Conservation (phyloP, 495 filamentous ascomycete genomes). For the Collariella sp. region DNA sequence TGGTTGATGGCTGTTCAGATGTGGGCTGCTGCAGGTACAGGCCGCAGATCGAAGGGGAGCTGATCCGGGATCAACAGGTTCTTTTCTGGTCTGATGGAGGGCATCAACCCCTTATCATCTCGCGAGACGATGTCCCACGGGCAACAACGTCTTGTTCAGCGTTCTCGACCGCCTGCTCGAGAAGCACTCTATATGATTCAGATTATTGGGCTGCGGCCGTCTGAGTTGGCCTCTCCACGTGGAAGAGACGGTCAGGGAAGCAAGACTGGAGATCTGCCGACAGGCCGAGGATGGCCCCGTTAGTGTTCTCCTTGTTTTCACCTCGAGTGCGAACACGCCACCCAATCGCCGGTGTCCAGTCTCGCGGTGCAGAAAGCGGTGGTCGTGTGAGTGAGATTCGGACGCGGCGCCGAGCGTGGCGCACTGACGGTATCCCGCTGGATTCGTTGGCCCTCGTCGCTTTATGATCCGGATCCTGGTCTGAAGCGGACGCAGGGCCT, state of each 20-base stretch:
- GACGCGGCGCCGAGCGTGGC: constrained; percentile 3
- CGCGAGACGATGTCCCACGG: neutral
- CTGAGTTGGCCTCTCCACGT: constrained; percentile 1
- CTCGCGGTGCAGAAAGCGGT: constrained; percentile 4
- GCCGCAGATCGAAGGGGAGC: neutral
- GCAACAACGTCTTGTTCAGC: constrained; percentile 2
- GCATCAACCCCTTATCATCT: constrained; percentile 5
- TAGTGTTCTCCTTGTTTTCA: constrained; percentile 8
- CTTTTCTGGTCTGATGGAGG: constrained; percentile 3
- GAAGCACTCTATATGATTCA: neutral
- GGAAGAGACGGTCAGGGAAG: neutral
- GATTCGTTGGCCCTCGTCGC: constrained; percentile 15
- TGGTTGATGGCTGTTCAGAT: neutral
- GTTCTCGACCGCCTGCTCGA: constrained; percentile 9
- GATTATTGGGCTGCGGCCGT: constrained; percentile 7
- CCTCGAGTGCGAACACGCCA: constrained; percentile 6
- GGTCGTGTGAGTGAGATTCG: constrained; percentile 13
- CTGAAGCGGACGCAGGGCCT: too few species aligned
- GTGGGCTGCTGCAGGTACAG: neutral
- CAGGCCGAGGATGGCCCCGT: neutral
- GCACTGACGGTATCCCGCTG: neutral
- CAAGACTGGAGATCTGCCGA: neutral
- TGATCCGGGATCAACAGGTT: constrained; percentile 3
- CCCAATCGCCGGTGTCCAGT: constrained; percentile 2
- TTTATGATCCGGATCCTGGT: neutral